Evolutionary conservation across 1,284 basidiomycete species (phyloP).

Genomic region (Trichosporon ovoides): DNA sequence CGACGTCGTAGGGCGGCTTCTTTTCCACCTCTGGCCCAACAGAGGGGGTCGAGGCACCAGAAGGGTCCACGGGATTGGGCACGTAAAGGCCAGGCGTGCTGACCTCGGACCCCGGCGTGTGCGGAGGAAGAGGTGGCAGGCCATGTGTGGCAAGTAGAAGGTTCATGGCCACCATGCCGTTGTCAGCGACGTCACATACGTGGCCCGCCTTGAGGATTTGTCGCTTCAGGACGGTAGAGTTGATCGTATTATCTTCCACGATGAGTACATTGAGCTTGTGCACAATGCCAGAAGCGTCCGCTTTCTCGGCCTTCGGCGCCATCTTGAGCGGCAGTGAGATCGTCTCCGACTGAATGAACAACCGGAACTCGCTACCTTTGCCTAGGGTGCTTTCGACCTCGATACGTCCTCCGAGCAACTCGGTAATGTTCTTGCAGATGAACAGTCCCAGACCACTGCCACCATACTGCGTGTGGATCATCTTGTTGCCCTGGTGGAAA

Average conservation of each 20-base stretch:
- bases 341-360: constrained; percentile 44
- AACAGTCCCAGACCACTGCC: constrained; percentile 48
- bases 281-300: too few relatives aligned
- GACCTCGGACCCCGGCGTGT: not conserved
- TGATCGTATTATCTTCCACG: constrained; percentile 51
- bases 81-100: not conserved
- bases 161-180: constrained; percentile 49
- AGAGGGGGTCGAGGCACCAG: too few relatives aligned
- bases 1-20: constrained; percentile 18
- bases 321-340: not conserved
- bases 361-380: constrained; percentile 44
- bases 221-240: constrained; percentile 48
- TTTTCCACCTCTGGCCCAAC: too few relatives aligned
- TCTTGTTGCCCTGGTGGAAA: constrained; percentile 32
- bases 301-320: not conserved
- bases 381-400: constrained; percentile 39
- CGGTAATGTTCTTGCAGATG: constrained; percentile 43
- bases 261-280: constrained; percentile 34
- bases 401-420: constrained; percentile 43
- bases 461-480: constrained; percentile 47
- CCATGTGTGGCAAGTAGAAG: not conserved
- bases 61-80: too few relatives aligned
- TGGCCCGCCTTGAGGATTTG: constrained; percentile 47
- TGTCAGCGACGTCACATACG: constrained; percentile 40
- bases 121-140: not conserved